Base-by-base conservation (phyloP, 352 stramenopile genomes). In the Pythium biforme region DNA sequence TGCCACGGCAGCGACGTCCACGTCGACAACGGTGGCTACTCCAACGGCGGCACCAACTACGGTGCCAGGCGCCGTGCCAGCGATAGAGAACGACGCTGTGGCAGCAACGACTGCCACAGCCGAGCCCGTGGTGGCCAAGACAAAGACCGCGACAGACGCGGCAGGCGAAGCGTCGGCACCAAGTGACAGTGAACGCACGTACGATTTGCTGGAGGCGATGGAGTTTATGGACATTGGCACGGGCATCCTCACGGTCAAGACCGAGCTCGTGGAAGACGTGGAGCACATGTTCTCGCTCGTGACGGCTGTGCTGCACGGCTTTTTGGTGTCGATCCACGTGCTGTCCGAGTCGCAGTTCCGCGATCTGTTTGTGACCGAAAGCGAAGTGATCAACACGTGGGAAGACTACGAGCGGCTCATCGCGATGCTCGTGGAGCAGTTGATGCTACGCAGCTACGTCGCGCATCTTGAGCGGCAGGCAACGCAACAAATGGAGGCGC, bases 211-310 rank as follows among this genome's bases (percentile, higher is more conserved):
- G 31, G 86, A 94, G 68, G 86, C 83, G 14, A 94, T 94, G 86
- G 86, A 94, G 65, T 94, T 94, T 53, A 92, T 94, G 86, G 83
- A 94, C 66, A 86, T 94, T 51, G 79, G 80, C 57, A 94, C 86
- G 41, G 82, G 82, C 34, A 92, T 94, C 64, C 54, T 94, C 52
- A 94, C 86, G 4, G 81, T 94, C 52, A 94, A 94, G 71, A 92
- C 73, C 29, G 86, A 94, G 64, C 70, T 94, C n/a, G 73, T 88
- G 5, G 81, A 94, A 47, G 74, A 85, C 6, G 75, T 76, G 4
- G 68, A 79, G 46, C 70, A 76, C n/a, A 60, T 94, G 2, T 90
- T 92, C 62, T 69, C 70, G 27, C 64, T 94, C 12, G 79, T 90
- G 19, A 73, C 70, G 46, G 70, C 85, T 27, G 84, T 88, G n/a